phyloP scores from a whole-genome alignment of 2,329 filamentous ascomycete genomes.

The Magnaporthiopsis rhizophila region DNA sequence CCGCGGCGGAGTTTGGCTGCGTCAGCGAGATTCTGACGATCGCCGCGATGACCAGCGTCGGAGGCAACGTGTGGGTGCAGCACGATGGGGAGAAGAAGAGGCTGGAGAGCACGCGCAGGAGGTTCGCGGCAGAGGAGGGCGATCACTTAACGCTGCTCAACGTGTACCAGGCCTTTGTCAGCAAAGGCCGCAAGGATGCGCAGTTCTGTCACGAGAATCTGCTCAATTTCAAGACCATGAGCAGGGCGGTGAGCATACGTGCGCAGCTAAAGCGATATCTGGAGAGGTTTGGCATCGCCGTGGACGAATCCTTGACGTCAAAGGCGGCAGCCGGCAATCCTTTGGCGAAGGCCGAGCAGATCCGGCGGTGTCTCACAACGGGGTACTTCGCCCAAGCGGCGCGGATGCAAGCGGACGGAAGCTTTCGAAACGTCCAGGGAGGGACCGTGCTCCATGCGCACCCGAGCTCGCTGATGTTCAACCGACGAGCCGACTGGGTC shows the following conservation, averaged over 20 bases:
- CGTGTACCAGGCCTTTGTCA: conserved; percentile 83
- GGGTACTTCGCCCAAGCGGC: conserved; percentile 93
- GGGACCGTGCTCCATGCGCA: conserved; percentile 75
- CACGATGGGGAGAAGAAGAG: conserved; percentile 69
- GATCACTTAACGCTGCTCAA: conserved; percentile 91
- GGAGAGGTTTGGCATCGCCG: conserved; percentile 70
- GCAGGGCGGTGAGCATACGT: conserved; percentile 74
- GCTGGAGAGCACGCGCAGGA: conserved; percentile 65
- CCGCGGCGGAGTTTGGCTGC: conserved; percentile 67
- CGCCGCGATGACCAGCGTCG: conserved; percentile 85
- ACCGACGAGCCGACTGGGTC: conserved; percentile 93
- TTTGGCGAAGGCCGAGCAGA: conserved; percentile 54
- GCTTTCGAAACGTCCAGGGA: conserved; percentile 77
- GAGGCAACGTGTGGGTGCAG: conserved; percentile 75
- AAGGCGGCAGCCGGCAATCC: conserved; percentile 19
- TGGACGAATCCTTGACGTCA: conserved; percentile 48
- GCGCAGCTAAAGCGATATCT: conserved; percentile 81
- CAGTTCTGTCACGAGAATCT: conserved; percentile 83
- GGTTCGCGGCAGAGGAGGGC: conserved; percentile 87
- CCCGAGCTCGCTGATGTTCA: conserved; percentile 90
- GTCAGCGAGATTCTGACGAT: conserved; percentile 83
- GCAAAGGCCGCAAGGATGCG: conserved; percentile 71
- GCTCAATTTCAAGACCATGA: conserved; percentile 80
- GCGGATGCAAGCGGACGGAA: conserved; percentile 88
- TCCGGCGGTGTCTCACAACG: conserved; percentile 75